phyloP scores from a whole-genome alignment of 805 yeast species.

The Kazachstania martiniae region DNA sequence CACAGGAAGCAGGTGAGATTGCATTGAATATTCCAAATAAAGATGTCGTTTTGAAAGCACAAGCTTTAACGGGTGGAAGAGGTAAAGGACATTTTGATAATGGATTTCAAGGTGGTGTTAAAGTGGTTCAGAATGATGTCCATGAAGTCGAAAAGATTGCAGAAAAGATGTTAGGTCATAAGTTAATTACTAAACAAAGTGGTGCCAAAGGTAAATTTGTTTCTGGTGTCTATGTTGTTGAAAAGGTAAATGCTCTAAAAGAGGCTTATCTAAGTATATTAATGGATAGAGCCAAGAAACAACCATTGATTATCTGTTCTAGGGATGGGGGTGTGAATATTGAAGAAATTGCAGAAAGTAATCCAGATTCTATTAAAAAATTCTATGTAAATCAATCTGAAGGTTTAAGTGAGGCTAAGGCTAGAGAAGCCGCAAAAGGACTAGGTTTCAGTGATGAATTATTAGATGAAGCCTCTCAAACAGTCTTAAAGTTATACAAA shows the following conservation, averaged over 20 bases:
- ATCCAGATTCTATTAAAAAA: conserved; percentile 86
- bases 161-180: conserved; percentile 81
- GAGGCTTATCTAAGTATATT: conserved; percentile 94
- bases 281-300: conserved; percentile 85
- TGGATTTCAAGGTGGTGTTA: conserved; percentile 95
- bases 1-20: conserved; percentile 75
- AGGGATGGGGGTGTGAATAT: conserved; percentile 99
- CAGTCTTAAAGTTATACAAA: conserved; percentile 77
- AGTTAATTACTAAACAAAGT: conserved; percentile 94
- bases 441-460: conserved; percentile 77
- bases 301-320: conserved; percentile 90
- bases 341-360: conserved; percentile 91
- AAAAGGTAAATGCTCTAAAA: conserved; percentile 85
- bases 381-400: conserved; percentile 58
- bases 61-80: conserved; percentile 98
- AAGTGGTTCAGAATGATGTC: conserved; percentile 63
- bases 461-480: conserved; percentile 74
- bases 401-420: conserved; percentile 74
- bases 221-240: conserved; percentile 90
- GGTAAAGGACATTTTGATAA: conserved; percentile 97
- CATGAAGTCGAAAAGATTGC: conserved; percentile 83
- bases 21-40: conserved; percentile 62
- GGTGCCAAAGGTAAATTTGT: conserved; percentile 97
- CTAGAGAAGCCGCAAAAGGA: conserved; percentile 62
- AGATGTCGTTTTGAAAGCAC: conserved; percentile 91